Evolutionary conservation across 345 rosid species (phyloP).

Genomic region (Populus alba): DNA sequence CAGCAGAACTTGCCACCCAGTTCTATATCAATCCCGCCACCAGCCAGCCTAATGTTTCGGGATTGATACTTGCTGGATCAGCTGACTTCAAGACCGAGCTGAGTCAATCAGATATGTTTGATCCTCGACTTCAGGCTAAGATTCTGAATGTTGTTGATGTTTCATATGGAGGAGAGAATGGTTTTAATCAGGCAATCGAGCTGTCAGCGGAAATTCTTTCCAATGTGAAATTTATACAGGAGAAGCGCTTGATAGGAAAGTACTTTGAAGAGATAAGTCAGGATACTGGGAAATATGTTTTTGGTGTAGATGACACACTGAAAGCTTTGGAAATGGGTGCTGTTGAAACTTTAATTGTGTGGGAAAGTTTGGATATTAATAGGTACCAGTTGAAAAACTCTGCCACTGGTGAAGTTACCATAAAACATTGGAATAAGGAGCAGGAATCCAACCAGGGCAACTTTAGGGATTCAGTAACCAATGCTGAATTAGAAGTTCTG

Average conservation of each 20-base stretch:
- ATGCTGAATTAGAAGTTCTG: constrained; percentile 68
- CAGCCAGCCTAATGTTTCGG: constrained; percentile 91
- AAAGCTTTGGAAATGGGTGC: constrained; percentile 92
- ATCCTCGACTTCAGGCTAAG: constrained; percentile 92
- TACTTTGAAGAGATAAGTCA: constrained; percentile 95
- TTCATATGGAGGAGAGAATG: constrained; percentile 91
- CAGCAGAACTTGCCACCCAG: constrained; percentile 95
- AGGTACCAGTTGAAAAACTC: constrained; percentile 67
- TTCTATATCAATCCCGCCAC: constrained; percentile 82
- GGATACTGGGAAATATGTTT: constrained; percentile 86
- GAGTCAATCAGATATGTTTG: constrained; percentile 93
- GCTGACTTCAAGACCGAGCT: constrained; percentile 95
- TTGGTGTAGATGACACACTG: constrained; percentile 82
- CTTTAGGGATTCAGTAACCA: constrained; percentile 59
- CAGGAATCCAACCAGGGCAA: constrained; percentile 68
- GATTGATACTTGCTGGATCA: constrained; percentile 90
- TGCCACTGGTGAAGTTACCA: constrained; percentile 49
- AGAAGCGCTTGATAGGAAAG: constrained; percentile 78
- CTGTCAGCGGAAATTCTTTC: constrained; percentile 83
- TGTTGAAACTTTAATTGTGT: constrained; percentile 79
- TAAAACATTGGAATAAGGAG: constrained; percentile 74
- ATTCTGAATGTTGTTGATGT: constrained; percentile 88
- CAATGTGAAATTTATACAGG: constrained; percentile 93
- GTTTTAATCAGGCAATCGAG: constrained; percentile 91
- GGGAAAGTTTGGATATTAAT: constrained; percentile 86